phyloP scores from a whole-genome alignment of 441 rosid species.

The Croton laevigatus region DNA sequence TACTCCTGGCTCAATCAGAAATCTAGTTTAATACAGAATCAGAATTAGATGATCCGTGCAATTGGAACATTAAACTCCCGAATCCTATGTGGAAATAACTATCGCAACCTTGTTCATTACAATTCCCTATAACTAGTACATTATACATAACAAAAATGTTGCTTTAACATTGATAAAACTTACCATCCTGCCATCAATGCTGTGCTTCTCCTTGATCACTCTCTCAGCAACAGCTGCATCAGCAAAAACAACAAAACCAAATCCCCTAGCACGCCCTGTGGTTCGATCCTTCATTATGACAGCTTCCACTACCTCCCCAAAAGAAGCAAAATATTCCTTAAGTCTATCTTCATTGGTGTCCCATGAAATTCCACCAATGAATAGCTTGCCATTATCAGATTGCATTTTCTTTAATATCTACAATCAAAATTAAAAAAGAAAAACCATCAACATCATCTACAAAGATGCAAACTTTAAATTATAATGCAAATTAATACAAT shows the following conservation, averaged over 20 bases:
- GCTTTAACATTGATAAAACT: conserved; percentile 24
- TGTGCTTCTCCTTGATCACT: conserved; percentile 79
- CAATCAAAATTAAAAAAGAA: conserved; percentile 5
- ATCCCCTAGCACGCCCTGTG: conserved; percentile 99
- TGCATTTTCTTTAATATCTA: conserved; percentile 46
- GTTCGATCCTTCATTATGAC: conserved; percentile 98
- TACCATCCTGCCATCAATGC: conserved; percentile 90
- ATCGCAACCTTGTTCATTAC: not conserved
- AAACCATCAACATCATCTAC: conserved; percentile 17
- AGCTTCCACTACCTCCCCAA: conserved; percentile 92
- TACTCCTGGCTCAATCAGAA: not conserved
- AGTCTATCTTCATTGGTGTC: conserved; percentile 93
- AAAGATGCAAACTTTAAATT: not conserved
- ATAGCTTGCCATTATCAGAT: conserved; percentile 86
- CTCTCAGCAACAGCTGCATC: conserved; percentile 87
- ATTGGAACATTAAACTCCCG: not conserved
- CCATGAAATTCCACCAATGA: conserved; percentile 99
- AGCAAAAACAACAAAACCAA: conserved; percentile 91
- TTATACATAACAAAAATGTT: not conserved
- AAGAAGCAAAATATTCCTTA: conserved; percentile 77
- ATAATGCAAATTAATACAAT: not conserved
- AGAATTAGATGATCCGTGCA: not conserved
- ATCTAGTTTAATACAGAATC: not conserved
- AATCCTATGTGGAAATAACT: not conserved
- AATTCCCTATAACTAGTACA: not conserved